These are phyloP conservation scores for Endogone sp. DNA, from an alignment of 192 early-diverging fungal species.

Conservation along the genomic window DNA sequence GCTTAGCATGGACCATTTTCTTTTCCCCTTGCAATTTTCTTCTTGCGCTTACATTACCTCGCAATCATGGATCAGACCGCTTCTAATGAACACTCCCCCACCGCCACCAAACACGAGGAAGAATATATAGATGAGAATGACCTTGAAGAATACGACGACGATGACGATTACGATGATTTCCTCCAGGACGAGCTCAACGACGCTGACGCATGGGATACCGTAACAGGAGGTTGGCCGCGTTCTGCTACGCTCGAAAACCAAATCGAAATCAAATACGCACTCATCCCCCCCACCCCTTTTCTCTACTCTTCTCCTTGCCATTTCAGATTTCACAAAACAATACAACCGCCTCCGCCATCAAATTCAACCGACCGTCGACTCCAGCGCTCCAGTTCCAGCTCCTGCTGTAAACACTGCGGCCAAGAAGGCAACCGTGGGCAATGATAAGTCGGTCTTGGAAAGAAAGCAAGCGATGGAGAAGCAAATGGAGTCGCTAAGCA, in stretches of 20 bases:
- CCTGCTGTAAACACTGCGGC: conserved; percentile 22
- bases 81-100: no score
- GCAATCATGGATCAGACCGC: no score
- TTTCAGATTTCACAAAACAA: conserved; percentile 88
- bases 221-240: conserved; percentile 51
- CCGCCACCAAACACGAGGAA: no score
- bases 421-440: conserved; percentile 17
- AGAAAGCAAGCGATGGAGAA: conserved; percentile 42
- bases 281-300: not conserved
- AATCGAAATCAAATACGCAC: no score
- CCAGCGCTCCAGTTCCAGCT: conserved; percentile 9
- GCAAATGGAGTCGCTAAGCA: conserved; percentile 56
- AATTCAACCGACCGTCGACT: conserved; percentile 14
- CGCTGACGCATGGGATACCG: conserved; percentile 76
- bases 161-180: conserved; percentile 58
- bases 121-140: conserved; percentile 24
- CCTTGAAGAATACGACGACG: conserved; percentile 40
- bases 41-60: no score
- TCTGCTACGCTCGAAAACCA: no score
- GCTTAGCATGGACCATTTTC: no score
- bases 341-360: conserved; percentile 81
- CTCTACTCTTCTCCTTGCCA: not conserved
- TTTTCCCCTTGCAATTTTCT: no score
- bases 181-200: conserved; percentile 73
- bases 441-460: conserved; percentile 8